Evolutionary conservation across 1,284 basidiomycete genomes (phyloP).

Genomic region (Fistulina hepatica): DNA sequence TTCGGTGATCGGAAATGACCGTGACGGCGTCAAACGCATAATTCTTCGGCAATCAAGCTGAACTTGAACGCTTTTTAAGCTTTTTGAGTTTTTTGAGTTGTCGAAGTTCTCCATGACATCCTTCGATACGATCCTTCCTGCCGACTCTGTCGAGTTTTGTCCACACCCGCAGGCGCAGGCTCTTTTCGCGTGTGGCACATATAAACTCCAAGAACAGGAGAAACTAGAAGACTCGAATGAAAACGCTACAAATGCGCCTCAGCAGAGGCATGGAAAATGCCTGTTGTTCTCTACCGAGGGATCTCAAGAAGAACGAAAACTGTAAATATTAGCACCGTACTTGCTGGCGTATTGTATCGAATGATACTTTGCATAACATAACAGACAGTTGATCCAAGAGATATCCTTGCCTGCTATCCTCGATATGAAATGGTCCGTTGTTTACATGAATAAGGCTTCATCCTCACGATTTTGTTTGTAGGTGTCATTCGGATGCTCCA

Average conservation of each 20-base stretch:
- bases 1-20: too few relatives aligned
- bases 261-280: conserved; percentile 52
- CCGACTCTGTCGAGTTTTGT: conserved; percentile 88
- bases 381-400: conserved; percentile 55
- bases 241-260: conserved; percentile 16
- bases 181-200: conserved; percentile 84
- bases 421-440: conserved; percentile 86
- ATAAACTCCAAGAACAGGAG: conserved; percentile 50
- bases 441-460: conserved; percentile 3
- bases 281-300: conserved; percentile 40
- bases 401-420: conserved; percentile 72
- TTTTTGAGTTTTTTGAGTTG: not conserved
- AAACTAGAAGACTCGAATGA: conserved; percentile 13
- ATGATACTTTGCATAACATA: conserved; percentile 7
- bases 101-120: too few relatives aligned
- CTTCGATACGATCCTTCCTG: conserved; percentile 71
- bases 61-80: not conserved
- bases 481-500: conserved; percentile 43
- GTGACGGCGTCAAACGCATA: too few relatives aligned
- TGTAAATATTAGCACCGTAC: conserved; percentile 11
- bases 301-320: conserved; percentile 10
- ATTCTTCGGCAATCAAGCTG: too few relatives aligned
- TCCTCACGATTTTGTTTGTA: too few relatives aligned
- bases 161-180: conserved; percentile 48
- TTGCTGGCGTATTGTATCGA: not conserved